Conservation (phyloP, 805 yeast genomes). For the Ogataea pini region DNA sequence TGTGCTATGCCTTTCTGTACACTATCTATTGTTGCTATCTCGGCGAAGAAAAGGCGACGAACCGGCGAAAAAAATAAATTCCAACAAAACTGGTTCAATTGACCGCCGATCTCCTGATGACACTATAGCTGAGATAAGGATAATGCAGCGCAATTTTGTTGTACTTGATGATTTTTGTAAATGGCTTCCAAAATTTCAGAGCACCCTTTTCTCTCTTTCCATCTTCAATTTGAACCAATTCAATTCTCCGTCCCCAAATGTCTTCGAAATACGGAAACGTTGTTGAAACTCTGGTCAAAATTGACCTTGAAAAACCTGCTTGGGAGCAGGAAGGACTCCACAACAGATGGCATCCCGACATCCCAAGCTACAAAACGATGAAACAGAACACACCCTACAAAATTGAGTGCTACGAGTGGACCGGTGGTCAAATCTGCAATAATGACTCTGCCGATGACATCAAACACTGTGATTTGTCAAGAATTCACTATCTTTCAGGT, state of each 20-base stretch:
- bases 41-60: background rate
- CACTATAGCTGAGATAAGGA: background rate
- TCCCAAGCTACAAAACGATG: slow-evolving; percentile 43
- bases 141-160: background rate
- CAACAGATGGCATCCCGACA: slow-evolving; percentile 56
- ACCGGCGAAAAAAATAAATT: too few relatives aligned
- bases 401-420: slow-evolving; percentile 55
- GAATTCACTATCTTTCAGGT: slow-evolving; percentile 51
- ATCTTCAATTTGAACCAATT: too few relatives aligned
- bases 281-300: slow-evolving; percentile 41
- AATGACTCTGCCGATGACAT: slow-evolving; percentile 51
- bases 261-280: slow-evolving; percentile 25
- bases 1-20: background rate
- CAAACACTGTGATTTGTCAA: slow-evolving; percentile 43
- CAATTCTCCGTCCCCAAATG: too few relatives aligned
- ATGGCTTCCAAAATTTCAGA: too few relatives aligned
- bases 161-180: too few relatives aligned
- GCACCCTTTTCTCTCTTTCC: too few relatives aligned
- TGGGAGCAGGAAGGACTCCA: slow-evolving; percentile 48
- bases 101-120: background rate
- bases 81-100: too few relatives aligned
- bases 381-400: slow-evolving; percentile 46
- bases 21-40: background rate
- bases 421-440: slow-evolving; percentile 51
- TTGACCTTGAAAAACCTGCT: slow-evolving; percentile 46